Percentiles rank a stretch among this genome's conserved stretches.
Conservation (phyloP, 108 stramenopile species). For the Cyclotella atomus region DNA sequence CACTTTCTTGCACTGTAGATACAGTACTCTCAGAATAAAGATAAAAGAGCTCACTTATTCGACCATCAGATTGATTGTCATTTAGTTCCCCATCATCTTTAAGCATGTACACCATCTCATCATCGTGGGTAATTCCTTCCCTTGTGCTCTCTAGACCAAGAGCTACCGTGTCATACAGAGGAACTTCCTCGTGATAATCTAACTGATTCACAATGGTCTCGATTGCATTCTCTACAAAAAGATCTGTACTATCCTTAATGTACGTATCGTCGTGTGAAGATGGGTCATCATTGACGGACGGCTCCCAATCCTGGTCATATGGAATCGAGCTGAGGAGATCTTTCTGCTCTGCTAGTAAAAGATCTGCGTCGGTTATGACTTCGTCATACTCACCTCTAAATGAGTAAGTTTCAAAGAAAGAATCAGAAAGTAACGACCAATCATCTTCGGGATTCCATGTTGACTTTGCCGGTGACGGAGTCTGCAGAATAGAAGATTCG, state of each 20-base stretch:
- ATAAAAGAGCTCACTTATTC: too few species aligned
- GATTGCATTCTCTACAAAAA: constrained; percentile 28
- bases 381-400: too few species aligned
- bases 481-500: too few species aligned
- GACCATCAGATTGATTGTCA: too few species aligned
- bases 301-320: too few species aligned
- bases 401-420: too few species aligned
- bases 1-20: too few species aligned
- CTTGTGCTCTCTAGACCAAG: constrained; percentile 23
- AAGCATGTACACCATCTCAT: constrained; percentile 68
- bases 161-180: constrained; percentile 35
- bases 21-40: too few species aligned
- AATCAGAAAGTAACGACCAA: constrained; percentile 20
- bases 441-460: constrained; percentile 40
- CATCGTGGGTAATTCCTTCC: constrained; percentile 50
- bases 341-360: too few species aligned
- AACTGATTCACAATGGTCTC: constrained; percentile 35
- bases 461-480: constrained; percentile 3
- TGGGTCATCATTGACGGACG: neutral
- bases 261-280: neutral
- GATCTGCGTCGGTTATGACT: too few species aligned
- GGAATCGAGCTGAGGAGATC: too few species aligned
- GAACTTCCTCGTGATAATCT: constrained; percentile 31
- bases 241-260: constrained; percentile 1
- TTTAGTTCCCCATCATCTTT: too few species aligned